phyloP scores from a whole-genome alignment of 164 flowering plant genomes.

The Saururus chinensis region DNA sequence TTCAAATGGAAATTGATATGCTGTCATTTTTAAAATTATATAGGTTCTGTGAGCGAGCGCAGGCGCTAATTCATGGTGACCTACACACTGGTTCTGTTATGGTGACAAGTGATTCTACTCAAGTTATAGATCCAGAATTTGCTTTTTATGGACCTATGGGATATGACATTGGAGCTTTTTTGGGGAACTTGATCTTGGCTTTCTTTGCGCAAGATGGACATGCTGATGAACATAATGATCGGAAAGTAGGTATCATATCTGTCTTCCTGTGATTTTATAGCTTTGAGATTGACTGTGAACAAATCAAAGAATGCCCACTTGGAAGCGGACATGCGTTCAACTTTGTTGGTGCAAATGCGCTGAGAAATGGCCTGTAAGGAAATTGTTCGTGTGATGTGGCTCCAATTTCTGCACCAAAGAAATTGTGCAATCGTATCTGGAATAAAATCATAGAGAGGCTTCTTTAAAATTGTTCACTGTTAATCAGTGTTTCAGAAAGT shows the following conservation, averaged over 20 bases:
- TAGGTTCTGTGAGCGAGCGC: constrained; percentile 93
- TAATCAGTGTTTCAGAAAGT: too few relatives aligned
- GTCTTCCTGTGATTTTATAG: not conserved
- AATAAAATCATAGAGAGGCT: too few relatives aligned
- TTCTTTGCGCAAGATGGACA: constrained; percentile 94
- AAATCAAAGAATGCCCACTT: too few relatives aligned
- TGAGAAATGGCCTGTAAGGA: too few relatives aligned
- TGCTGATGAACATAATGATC: constrained; percentile 42
- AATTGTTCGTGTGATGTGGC: too few relatives aligned
- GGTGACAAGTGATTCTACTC: constrained; percentile 87
- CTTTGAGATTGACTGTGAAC: not conserved
- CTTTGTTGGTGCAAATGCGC: not conserved
- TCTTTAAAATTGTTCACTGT: too few relatives aligned
- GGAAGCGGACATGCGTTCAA: too few relatives aligned
- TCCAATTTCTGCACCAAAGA: too few relatives aligned
- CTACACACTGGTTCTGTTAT: constrained; percentile 93
- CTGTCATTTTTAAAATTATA: constrained; percentile 1
- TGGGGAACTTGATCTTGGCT: constrained; percentile 79
- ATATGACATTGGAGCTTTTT: constrained; percentile 81
- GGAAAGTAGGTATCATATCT: constrained; percentile 36
- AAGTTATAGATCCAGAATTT: constrained; percentile 95
- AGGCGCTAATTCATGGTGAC: constrained; percentile 93
- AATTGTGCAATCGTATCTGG: too few relatives aligned
- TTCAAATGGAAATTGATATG: not conserved
- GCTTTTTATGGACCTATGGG: constrained; percentile 96